Evolutionary conservation across 257 asterid genomes (phyloP).

Genomic region (Datura wrightii): DNA sequence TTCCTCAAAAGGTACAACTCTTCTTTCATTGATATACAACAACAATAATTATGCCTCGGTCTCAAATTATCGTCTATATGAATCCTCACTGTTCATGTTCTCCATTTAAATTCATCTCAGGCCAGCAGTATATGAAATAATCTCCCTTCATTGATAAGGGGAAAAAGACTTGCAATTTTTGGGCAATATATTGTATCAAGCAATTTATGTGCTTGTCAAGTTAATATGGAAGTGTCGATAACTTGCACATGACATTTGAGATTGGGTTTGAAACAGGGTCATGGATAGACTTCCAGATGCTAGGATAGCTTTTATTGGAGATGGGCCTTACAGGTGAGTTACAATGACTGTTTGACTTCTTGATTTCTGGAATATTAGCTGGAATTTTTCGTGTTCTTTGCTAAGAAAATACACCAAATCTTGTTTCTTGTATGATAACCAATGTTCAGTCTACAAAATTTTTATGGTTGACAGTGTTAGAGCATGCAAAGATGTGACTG

Average conservation of each 20-base stretch:
- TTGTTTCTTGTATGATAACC: neutral
- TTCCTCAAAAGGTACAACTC: slow-evolving; percentile 71
- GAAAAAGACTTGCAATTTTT: neutral
- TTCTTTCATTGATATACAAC: slow-evolving; percentile 14
- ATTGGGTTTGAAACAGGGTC: slow-evolving; percentile 63
- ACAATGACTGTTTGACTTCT: slow-evolving; percentile 23
- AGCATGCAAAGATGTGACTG: neutral
- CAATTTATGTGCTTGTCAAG: slow-evolving; percentile 19
- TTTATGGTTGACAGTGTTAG: neutral
- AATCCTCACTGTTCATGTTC: slow-evolving; percentile 21
- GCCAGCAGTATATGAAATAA: neutral
- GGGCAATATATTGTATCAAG: neutral
- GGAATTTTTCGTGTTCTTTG: neutral
- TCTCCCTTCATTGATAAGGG: slow-evolving; percentile 23
- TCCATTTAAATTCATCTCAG: neutral
- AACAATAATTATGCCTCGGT: neutral
- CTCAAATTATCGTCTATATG: neutral
- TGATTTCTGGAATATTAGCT: slow-evolving; percentile 17
- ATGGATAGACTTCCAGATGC: slow-evolving; percentile 91
- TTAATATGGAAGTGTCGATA: neutral
- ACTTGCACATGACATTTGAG: slow-evolving; percentile 9
- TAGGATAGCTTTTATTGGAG: slow-evolving; percentile 88
- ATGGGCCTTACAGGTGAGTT: slow-evolving; percentile 90
- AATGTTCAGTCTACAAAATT: neutral
- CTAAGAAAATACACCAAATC: neutral